Conservation (phyloP, 2,329 filamentous ascomycete species). For the Colletotrichum graminicola region DNA sequence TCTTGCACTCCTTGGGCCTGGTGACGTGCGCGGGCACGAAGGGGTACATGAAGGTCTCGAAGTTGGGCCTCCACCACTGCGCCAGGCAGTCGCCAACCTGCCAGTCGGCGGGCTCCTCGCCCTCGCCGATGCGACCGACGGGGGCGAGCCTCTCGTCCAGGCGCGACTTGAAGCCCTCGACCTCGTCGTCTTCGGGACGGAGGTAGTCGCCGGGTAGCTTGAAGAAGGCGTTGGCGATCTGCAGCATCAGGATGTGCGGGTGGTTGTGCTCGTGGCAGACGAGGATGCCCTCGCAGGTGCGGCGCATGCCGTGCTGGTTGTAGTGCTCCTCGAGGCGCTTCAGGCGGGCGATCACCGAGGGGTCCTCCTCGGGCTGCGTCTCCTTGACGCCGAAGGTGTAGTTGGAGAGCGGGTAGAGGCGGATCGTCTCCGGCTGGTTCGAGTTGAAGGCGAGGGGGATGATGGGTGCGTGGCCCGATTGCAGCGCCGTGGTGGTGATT, state of each 20-base stretch:
- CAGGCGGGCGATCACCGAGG: slow-evolving; percentile 90
- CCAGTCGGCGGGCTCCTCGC: slow-evolving; percentile 89
- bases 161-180: slow-evolving; percentile 92
- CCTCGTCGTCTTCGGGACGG: slow-evolving; percentile 87
- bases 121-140: slow-evolving; percentile 86
- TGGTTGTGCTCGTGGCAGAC: slow-evolving; percentile 99
- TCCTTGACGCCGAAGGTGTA: slow-evolving; percentile 99
- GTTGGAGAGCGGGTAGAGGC: slow-evolving; percentile 94
- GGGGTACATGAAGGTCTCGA: slow-evolving; percentile 99
- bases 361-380: slow-evolving; percentile 97
- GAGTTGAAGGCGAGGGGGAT: slow-evolving; percentile 87
- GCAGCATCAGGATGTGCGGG: slow-evolving; percentile 97
- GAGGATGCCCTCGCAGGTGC: slow-evolving; percentile 95
- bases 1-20: slow-evolving; percentile 98
- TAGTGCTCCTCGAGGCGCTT: slow-evolving; percentile 98
- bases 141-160: slow-evolving; percentile 95
- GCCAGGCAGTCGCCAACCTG: slow-evolving; percentile 93
- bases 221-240: slow-evolving; percentile 99
- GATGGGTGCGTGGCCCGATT: slow-evolving; percentile 83
- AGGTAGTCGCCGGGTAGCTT: slow-evolving; percentile 98
- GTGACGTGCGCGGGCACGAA: slow-evolving; percentile 97
- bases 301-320: slow-evolving; percentile 90
- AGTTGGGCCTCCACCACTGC: slow-evolving; percentile 99
- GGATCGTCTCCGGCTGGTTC: slow-evolving; percentile 90
- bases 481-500: slow-evolving; percentile 79